Evolutionary conservation across 108 stramenopile genomes (phyloP), one percentile per base, ranked within the genome.

Genomic region (Seminavis robusta): DNA sequence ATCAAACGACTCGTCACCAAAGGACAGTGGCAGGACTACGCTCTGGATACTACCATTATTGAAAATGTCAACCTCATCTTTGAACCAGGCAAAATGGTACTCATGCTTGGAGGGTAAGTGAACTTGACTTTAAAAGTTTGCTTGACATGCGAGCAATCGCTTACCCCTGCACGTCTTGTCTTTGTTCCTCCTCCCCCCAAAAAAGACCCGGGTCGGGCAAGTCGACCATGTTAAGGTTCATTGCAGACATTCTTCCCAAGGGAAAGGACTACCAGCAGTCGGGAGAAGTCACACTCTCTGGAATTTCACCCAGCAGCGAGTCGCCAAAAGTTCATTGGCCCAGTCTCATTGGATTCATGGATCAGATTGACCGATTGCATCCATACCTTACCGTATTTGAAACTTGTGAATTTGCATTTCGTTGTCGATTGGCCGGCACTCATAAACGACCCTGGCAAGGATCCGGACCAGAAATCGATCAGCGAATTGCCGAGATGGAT

Each of bases 331-430:
- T 79, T 32, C 56, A 69, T 9, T 83, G 81, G 77, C 50, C 60
- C 4, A 65, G 56, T 33, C n/a, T 71, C 29, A 63, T 64, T 1
- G 56, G 50, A 21, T 65, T 65, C 39, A 66, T 80, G 25, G 73
- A 80, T 52, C 78, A 92, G 74, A 81, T 75, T 48, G 92, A 93
- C 28, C 77, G 87, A 17, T 73, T 90, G 20, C 70, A 84, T 42
- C 59, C 84, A 1, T 80, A 70, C 21, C 28, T 93, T 33, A 93
- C 88, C 0, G 92, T 94, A 19, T 45, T 69, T 33, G 90, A 94
- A 63, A 92, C 93, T 0, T 45, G 85, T 16, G 58, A 67, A 6
- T 94, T 90, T 76, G 89, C 93, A 2, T 94, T 41, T 25, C 37
- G 71, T 10, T 88, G 84, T 40, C 78, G 84, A 47, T 33, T 16